These are phyloP conservation scores for Collybia mongolica DNA, from an alignment of 768 basidiomycete species.

Conservation along the genomic window DNA sequence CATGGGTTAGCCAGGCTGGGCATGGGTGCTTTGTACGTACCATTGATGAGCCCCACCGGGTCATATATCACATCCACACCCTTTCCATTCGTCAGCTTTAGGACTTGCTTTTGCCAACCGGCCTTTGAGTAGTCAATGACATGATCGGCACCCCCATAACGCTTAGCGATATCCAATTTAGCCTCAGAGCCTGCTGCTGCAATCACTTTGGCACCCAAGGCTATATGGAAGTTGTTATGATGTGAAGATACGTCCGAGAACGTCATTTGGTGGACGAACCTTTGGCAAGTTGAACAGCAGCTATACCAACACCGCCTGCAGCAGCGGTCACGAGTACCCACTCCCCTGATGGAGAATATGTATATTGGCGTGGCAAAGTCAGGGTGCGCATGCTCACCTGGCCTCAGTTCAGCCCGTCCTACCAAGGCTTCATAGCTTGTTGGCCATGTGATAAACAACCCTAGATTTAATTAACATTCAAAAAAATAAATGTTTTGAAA, in stretches of 20 bases:
- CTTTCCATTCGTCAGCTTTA: conserved; percentile 76
- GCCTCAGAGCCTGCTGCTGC: conserved; percentile 81
- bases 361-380: background rate
- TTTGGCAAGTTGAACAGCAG: conserved; percentile 92
- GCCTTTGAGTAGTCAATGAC: conserved; percentile 73
- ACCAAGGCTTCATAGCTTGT: conserved; percentile 93
- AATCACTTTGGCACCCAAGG: conserved; percentile 90
- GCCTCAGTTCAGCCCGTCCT: conserved; percentile 75
- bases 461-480: conserved; percentile 28
- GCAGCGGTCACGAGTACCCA: conserved; percentile 92
- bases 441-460: conserved; percentile 85
- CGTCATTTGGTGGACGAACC: conserved; percentile 38
- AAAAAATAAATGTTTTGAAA: background rate
- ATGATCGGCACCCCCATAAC: conserved; percentile 80
- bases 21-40: conserved; percentile 22
- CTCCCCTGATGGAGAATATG: conserved; percentile 54
- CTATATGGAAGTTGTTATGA: conserved; percentile 32
- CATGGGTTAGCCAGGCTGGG: background rate
- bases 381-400: conserved; percentile 46
- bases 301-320: conserved; percentile 94
- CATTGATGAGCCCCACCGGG: conserved; percentile 78
- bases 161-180: conserved; percentile 79
- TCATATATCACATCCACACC: conserved; percentile 90
- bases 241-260: too few relatives aligned
- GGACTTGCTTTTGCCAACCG: conserved; percentile 89